These are phyloP conservation scores for Castanea mollissima DNA, from an alignment of 306 rosid genomes.

Conservation along the genomic window DNA sequence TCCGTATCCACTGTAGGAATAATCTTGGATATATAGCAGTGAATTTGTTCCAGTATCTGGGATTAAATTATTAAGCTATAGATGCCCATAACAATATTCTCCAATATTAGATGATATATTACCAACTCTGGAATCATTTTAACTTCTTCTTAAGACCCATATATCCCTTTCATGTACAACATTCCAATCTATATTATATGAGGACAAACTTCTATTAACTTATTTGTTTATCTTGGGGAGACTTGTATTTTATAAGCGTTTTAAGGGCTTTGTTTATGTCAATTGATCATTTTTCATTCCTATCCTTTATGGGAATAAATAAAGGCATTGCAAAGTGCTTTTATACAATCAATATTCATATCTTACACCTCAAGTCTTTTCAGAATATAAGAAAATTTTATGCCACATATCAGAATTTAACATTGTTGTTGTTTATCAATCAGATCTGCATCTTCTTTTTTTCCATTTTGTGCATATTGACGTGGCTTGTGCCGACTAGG, in stretches of 20 bases:
- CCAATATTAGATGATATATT: neutral
- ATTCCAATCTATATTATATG: constrained; percentile 13
- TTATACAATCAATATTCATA: constrained; percentile 44
- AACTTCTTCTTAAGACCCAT: neutral
- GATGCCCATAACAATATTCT: constrained; percentile 32
- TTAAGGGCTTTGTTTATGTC: constrained; percentile 46
- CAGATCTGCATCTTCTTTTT: constrained; percentile 22
- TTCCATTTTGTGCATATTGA: constrained; percentile 1
- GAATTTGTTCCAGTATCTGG: constrained; percentile 39
- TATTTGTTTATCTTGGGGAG: constrained; percentile 6
- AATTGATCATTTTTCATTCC: constrained; percentile 33
- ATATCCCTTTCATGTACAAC: neutral
- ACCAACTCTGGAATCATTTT: constrained; percentile 17
- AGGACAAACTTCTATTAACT: constrained; percentile 20
- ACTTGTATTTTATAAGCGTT: constrained; percentile 37
- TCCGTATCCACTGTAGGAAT: constrained; percentile 45
- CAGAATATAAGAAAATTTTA: constrained; percentile 43
- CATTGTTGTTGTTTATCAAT: constrained; percentile 21
- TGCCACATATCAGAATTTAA: constrained; percentile 33
- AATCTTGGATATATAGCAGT: constrained; percentile 17
- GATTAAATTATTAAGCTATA: constrained; percentile 15
- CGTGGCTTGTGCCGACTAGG: neutral
- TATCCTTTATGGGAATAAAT: constrained; percentile 22
- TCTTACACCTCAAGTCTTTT: constrained; percentile 46
- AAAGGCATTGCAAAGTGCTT: constrained; percentile 28